Base-by-base conservation (phyloP, 441 rosid genomes). In the Sinapis alba region DNA sequence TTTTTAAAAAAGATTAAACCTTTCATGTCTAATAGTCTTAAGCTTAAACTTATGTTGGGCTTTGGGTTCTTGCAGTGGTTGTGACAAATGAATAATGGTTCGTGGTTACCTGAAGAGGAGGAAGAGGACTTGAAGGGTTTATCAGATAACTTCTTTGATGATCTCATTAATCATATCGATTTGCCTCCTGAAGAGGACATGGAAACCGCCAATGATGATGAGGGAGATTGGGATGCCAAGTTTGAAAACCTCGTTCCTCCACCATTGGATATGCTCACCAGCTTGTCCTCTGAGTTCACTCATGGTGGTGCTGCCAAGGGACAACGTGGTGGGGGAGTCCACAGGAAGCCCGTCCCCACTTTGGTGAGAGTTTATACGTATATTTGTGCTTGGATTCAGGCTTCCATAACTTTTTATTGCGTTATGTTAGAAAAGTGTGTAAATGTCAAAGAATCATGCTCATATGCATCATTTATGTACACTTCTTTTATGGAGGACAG, bases 141-240 rank as follows among this genome's bases (percentile, higher is more conserved):
- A 28, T 30, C 86, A 0, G 96, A 89, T 81, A 85, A 89, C 62
- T 86, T 88, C 71, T 87, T 92, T 20, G 91, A 90, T 70, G 89
- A 89, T 38, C 78, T 87, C 67, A 63, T 90, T 6, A 79, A 84
- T 53, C 84, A 67, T 19, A 41, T n/a, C n/a, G n/a, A n/a, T n/a
- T n/a, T 88, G 30, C 88, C 96, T 1, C 66, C 83, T 67, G 97
- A 50, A 7, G 53, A 92, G 78, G 95, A 87, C 72, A 83, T 84
- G n/a, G 94, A 85, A 57, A 66, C 76, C 0, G 73, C 79, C 58
- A 81, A 77, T 70, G 75, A 26, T 50, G 56, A 50, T 18, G 56
- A 77, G 1, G 76, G 66, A 41, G 79, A 71, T 43, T 83, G 86
- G 86, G 81, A 71, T 53, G 62, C 79, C 4, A 69, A 76, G 70